These are phyloP conservation scores for Neospermospora avenae DNA, from an alignment of 2,329 filamentous ascomycete species.

Conservation along the genomic window DNA sequence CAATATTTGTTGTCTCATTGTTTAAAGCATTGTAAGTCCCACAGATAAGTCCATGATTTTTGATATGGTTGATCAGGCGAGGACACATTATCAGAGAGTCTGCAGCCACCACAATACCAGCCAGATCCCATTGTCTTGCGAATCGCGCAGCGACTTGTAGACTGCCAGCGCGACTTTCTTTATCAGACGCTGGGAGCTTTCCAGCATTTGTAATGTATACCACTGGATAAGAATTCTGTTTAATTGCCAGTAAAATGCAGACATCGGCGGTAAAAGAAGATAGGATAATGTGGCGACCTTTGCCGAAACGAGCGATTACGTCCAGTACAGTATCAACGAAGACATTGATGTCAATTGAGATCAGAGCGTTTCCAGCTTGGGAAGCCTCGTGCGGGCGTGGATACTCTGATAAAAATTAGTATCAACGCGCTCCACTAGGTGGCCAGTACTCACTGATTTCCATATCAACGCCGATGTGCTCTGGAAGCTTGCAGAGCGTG, in stretches of 20 bases:
- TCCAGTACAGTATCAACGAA: constrained; percentile 12
- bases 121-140: constrained; percentile 10
- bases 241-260: constrained; percentile 15
- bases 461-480: constrained; percentile 10
- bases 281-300: constrained; percentile 9
- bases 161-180: constrained; percentile 14
- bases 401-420: constrained; percentile 11
- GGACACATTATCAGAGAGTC: constrained; percentile 13
- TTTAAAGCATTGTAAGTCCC: constrained; percentile 9
- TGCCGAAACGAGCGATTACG: neutral
- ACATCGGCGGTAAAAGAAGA: constrained; percentile 15
- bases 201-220: constrained; percentile 14
- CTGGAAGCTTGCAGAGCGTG: constrained; percentile 12
- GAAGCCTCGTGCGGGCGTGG: constrained; percentile 17
- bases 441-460: constrained; percentile 11
- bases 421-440: neutral
- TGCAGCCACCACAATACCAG: constrained; percentile 6
- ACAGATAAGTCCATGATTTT: constrained; percentile 12
- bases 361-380: constrained; percentile 16
- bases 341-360: constrained; percentile 8
- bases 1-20: neutral
- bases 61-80: constrained; percentile 8
- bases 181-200: constrained; percentile 4
- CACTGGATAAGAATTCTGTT: constrained; percentile 14
- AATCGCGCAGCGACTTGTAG: constrained; percentile 16